A percentile compares a stretch with the other conserved stretches of the same genome.
Evolutionary conservation across 2,329 filamentous ascomycete genomes (phyloP).

Genomic region (Pseudogymnoascus sp.): DNA sequence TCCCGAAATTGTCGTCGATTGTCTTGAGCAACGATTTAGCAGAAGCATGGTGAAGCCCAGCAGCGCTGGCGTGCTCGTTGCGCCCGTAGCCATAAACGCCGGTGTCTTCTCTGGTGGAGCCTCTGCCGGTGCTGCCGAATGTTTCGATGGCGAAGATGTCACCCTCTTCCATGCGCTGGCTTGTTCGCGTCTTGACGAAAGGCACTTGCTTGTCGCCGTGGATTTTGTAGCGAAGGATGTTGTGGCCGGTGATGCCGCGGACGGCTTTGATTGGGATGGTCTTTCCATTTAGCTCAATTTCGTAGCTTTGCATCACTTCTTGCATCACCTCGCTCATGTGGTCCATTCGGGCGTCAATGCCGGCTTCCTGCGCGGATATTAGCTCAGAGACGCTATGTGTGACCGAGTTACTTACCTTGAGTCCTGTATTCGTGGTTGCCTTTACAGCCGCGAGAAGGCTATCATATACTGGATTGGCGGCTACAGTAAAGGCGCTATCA

Average conservation of each 20-base stretch:
- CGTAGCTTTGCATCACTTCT: conserved; percentile 55
- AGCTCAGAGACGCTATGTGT: not conserved
- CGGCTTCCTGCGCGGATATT: conserved; percentile 33
- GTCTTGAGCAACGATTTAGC: conserved; percentile 50
- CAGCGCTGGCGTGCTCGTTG: conserved; percentile 31
- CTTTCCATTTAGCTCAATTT: conserved; percentile 46
- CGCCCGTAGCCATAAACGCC: conserved; percentile 47
- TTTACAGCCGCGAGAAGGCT: conserved; percentile 65
- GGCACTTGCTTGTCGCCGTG: conserved; percentile 50
- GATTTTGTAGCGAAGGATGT: conserved; percentile 46
- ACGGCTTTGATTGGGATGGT: conserved; percentile 48
- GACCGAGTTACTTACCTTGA: conserved; percentile 17
- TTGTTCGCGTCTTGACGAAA: conserved; percentile 43
- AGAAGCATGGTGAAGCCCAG: conserved; percentile 39
- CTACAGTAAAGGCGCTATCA: conserved; percentile 72
- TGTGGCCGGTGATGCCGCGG: conserved; percentile 46
- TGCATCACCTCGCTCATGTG: conserved; percentile 52
- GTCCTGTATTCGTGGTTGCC: conserved; percentile 60
- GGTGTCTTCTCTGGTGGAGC: conserved; percentile 39
- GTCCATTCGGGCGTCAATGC: conserved; percentile 45
- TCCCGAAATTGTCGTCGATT: conserved; percentile 56
- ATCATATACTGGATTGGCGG: conserved; percentile 68
- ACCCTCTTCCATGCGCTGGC: conserved; percentile 50
- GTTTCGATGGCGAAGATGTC: conserved; percentile 53
- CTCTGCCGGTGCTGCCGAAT: conserved; percentile 48